Conservation (phyloP, 495 filamentous ascomycete genomes). For the Penicillium coffeae region DNA sequence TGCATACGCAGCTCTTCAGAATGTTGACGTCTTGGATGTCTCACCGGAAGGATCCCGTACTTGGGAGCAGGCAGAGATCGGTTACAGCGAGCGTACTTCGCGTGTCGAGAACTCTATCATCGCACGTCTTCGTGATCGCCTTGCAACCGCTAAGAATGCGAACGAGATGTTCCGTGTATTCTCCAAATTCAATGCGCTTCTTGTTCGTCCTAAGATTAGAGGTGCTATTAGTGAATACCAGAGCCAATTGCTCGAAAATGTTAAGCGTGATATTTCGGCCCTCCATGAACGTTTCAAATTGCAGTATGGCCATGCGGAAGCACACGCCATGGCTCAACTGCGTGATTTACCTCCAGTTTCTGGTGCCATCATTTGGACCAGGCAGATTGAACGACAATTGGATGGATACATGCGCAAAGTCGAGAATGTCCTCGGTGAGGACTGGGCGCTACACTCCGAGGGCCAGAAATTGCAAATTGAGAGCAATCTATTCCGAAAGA, state of each 20-base stretch:
- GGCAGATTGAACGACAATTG: slow-evolving; percentile 93
- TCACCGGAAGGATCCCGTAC: slow-evolving; percentile 79
- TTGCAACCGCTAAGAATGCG: slow-evolving; percentile 91
- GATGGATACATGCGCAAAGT: slow-evolving; percentile 97
- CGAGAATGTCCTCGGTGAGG: slow-evolving; percentile 86
- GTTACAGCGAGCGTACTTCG: slow-evolving; percentile 94
- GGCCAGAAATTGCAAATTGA: slow-evolving; percentile 90
- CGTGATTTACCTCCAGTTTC: slow-evolving; percentile 93
- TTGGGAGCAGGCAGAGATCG: slow-evolving; percentile 89
- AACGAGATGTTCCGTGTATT: slow-evolving; percentile 99
- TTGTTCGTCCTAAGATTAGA: slow-evolving; percentile 95
- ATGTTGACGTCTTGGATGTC: slow-evolving; percentile 93
- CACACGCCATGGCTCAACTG: slow-evolving; percentile 94
- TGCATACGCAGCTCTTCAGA: slow-evolving; percentile 86
- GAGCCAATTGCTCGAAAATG: slow-evolving; percentile 92
- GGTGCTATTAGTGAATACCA: slow-evolving; percentile 98
- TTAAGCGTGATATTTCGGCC: slow-evolving; percentile 88
- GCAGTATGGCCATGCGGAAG: slow-evolving; percentile 96
- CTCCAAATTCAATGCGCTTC: slow-evolving; percentile 98
- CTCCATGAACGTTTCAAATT: slow-evolving; percentile 97
- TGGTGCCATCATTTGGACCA: slow-evolving; percentile 93
- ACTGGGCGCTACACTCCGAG: slow-evolving; percentile 91
- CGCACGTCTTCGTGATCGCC: slow-evolving; percentile 82
- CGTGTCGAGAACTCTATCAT: slow-evolving; percentile 99
- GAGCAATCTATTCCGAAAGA: slow-evolving; percentile 87